Evolutionary conservation across 2,329 filamentous ascomycete genomes (phyloP).

Genomic region (Scedosporium minutisporum): DNA sequence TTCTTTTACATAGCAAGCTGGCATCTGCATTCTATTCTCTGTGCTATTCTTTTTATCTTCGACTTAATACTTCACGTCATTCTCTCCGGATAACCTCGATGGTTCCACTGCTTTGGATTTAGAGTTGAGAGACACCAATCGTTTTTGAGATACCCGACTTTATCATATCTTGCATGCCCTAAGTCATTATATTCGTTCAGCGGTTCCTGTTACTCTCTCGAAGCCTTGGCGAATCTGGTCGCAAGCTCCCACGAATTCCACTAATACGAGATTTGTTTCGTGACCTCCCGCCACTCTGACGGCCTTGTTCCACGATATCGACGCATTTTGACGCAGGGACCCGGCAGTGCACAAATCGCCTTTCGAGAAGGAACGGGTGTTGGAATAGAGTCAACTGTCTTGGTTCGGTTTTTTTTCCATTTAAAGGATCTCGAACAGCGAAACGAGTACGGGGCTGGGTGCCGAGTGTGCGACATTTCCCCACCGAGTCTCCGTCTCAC

Average conservation of each 20-base stretch:
- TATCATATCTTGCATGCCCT: neutral
- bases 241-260: too few relatives aligned
- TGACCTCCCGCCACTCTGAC: too few relatives aligned
- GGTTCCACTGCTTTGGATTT: conserved; percentile 1
- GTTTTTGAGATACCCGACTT: conserved; percentile 7
- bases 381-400: neutral
- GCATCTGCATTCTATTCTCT: conserved; percentile 2
- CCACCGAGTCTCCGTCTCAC: neutral
- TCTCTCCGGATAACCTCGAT: neutral
- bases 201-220: too few relatives aligned
- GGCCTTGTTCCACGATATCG: neutral
- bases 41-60: neutral
- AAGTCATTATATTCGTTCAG: neutral
- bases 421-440: neutral
- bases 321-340: neutral
- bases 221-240: neutral
- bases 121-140: conserved; percentile 1
- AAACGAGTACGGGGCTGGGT: neutral
- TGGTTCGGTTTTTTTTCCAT: neutral
- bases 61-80: neutral
- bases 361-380: neutral
- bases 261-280: too few relatives aligned
- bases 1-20: conserved; percentile 2
- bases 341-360: neutral
- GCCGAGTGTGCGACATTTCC: neutral